Base-by-base conservation (phyloP, 441 rosid genomes). In the Jatropha podagrica region DNA sequence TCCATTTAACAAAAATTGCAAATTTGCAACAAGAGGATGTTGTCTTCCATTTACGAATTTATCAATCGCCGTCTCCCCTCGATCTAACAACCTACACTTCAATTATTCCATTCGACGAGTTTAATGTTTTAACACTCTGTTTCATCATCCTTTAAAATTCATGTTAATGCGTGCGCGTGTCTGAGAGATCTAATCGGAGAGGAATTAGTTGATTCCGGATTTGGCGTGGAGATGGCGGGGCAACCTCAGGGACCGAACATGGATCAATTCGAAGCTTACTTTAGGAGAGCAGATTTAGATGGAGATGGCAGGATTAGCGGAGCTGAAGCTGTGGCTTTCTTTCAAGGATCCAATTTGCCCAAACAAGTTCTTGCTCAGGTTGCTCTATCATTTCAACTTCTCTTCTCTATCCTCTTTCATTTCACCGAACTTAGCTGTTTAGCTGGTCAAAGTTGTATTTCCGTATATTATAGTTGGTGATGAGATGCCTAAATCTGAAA, bases 271-370 rank as follows among this genome's bases (percentile, higher is more conserved):
- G 99, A 96, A 82, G 87, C 85, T 0, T 93, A 83, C 87, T 96
- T 93, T 72, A 88, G 80, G 86, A 85, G 87, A 83, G 99, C 99
- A 67, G 99, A 93, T 93, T 91, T 96, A 82, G 97, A 96, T 62
- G 94, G 98, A 72, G 99, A 96, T 81, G 99, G 97, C 37, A 82
- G 89, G 87, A 91, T 93, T 85, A 93, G 92, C 84, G 98, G 97
- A 76, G 86, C 85, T 73, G 99, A 96, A 86, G 99, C 98, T 83
- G 93, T 92, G 8, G 81, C 85, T 32, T 93, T 96, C 86, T 92
- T 96, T 58, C 94, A 96, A 82, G 98, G 97, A 81, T 86, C 98
- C 81, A 91, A 88, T 81, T 88, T 96, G 81, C 83, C 97, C 80
- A 80, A 93, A 83, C 94, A 85, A 81, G 95, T 92, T 73, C 98